phyloP scores from a whole-genome alignment of 2,329 filamentous ascomycete genomes.

The Botrytis galanthina region DNA sequence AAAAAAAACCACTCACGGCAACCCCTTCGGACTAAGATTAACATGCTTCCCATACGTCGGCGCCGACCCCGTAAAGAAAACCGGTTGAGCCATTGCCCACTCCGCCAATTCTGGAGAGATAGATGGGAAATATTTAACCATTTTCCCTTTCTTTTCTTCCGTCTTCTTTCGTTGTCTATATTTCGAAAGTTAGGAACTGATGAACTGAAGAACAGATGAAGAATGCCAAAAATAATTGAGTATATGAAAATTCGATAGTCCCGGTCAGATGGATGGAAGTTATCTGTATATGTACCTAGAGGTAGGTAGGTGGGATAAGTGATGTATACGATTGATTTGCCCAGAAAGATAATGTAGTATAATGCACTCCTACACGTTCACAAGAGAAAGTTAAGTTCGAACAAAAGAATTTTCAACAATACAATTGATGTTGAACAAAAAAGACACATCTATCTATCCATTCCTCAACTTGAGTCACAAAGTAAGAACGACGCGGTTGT shows the following conservation, averaged over 20 bases:
- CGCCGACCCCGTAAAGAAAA: constrained; percentile 75
- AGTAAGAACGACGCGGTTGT: not conserved
- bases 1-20: constrained; percentile 40
- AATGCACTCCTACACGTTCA: no score
- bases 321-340: not conserved
- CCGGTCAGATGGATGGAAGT: not conserved
- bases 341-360: not conserved
- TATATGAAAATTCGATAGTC: not conserved
- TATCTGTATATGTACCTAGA: not conserved
- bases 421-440: not conserved
- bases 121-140: constrained; percentile 43
- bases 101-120: constrained; percentile 54
- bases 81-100: constrained; percentile 65
- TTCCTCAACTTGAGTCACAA: not conserved
- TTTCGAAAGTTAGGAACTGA: no score
- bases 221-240: not conserved
- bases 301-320: not conserved
- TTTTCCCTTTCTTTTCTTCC: not conserved
- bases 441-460: not conserved
- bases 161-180: accelerated
- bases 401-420: not conserved
- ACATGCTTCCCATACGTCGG: constrained; percentile 66
- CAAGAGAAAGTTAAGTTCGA: not conserved
- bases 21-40: constrained; percentile 77
- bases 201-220: no score